Evolutionary conservation across 495 filamentous ascomycete genomes (phyloP).

Genomic region (Chaetomium tenue): DNA sequence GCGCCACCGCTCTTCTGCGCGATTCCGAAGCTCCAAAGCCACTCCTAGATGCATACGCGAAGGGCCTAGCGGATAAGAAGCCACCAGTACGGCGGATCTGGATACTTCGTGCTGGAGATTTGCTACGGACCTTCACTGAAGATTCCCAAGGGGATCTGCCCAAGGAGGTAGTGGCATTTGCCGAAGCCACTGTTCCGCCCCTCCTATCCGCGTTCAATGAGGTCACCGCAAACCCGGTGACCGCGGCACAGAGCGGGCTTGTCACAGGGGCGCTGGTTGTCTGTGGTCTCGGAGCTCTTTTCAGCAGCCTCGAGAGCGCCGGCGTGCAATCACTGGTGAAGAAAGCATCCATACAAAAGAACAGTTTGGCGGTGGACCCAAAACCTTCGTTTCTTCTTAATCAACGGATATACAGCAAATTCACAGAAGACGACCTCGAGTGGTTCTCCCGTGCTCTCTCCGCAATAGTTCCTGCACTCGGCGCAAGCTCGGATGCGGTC

Average conservation of each 20-base stretch:
- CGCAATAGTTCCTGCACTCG: constrained; percentile 51
- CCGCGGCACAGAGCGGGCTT: constrained; percentile 73
- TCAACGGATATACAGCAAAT: constrained; percentile 75
- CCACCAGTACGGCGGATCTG: constrained; percentile 74
- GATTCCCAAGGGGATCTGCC: constrained; percentile 44
- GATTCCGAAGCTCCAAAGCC: constrained; percentile 58
- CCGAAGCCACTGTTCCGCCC: constrained; percentile 59
- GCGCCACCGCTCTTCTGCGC: constrained; percentile 58
- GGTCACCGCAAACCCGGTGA: constrained; percentile 68
- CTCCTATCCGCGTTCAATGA: constrained; percentile 75
- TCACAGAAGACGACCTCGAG: constrained; percentile 68
- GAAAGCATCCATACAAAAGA: constrained; percentile 59
- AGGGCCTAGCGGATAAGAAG: constrained; percentile 83
- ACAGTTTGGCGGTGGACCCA: constrained; percentile 61
- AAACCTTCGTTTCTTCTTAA: constrained; percentile 87
- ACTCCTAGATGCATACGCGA: constrained; percentile 66
- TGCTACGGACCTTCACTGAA: constrained; percentile 58
- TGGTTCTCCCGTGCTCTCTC: constrained; percentile 74
- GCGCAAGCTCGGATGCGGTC: constrained; percentile 31
- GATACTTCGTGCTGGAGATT: constrained; percentile 69
- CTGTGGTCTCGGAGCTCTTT: constrained; percentile 57
- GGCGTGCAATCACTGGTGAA: constrained; percentile 49
- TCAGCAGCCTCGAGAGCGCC: constrained; percentile 43
- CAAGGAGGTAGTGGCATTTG: constrained; percentile 52
- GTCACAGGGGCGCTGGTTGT: constrained; percentile 71